Evolutionary conservation across 306 rosid species (phyloP).

Genomic region (Hylodesmum podocarpum): DNA sequence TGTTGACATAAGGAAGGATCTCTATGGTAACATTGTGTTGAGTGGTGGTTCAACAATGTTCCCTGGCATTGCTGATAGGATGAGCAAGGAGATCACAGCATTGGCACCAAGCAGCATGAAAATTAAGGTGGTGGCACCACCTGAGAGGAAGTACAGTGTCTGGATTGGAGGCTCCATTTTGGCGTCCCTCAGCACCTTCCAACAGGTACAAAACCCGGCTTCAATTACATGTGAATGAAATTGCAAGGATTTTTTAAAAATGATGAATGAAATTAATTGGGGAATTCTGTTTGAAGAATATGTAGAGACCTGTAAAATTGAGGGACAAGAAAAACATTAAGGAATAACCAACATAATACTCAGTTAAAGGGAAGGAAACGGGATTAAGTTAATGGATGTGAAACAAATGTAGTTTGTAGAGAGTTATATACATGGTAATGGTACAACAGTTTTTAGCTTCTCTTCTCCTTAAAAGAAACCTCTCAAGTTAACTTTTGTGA

Average conservation of each 20-base stretch:
- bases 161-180: constrained; percentile 98
- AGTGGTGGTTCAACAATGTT: constrained; percentile 97
- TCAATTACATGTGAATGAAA: not conserved
- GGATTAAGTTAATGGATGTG: not conserved
- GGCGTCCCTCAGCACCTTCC: constrained; percentile 99
- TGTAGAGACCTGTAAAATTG: not conserved
- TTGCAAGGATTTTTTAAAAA: not conserved
- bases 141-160: constrained; percentile 96
- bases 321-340: not conserved
- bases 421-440: not conserved
- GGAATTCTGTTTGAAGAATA: not conserved
- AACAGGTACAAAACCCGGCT: constrained; percentile 62
- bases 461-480: not conserved
- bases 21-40: constrained; percentile 89
- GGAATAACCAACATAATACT: not conserved
- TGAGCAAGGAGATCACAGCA: constrained; percentile 96
- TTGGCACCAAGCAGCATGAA: constrained; percentile 98
- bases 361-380: constrained; percentile 16
- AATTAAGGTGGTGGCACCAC: constrained; percentile 95
- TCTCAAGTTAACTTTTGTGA: not conserved
- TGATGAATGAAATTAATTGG: not conserved
- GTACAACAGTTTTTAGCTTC: not conserved
- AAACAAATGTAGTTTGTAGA: not conserved
- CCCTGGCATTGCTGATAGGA: constrained; percentile 97
- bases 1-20: constrained; percentile 95